phyloP scores from a whole-genome alignment of 179 eudicot genomes.

The Beta corolliflora region DNA sequence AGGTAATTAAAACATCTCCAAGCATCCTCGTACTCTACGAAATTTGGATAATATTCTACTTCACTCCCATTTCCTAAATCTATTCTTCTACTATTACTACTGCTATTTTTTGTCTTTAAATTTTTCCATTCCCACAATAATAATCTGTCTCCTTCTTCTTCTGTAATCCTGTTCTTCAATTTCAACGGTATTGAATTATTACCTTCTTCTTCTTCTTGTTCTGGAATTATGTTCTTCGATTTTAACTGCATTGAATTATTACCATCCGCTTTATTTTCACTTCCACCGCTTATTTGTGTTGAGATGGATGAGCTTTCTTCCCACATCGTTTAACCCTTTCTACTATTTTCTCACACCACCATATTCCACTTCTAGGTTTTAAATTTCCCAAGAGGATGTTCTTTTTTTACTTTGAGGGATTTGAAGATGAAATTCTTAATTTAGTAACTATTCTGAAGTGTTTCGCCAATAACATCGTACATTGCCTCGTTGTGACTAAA shows the following conservation, averaged over 20 bases:
- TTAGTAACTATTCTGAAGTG: no score
- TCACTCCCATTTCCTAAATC: slow-evolving; percentile 77
- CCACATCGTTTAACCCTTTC: background rate
- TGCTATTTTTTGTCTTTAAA: background rate
- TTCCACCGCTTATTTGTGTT: no score
- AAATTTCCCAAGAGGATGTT: no score
- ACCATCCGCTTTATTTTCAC: no score
- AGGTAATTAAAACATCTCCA: slow-evolving; percentile 68
- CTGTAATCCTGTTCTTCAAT: background rate
- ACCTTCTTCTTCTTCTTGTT: no score
- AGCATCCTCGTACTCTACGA: slow-evolving; percentile 49
- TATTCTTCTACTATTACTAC: background rate
- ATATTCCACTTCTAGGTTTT: background rate
- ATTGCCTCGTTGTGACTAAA: no score
- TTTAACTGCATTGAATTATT: background rate
- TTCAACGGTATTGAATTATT: background rate
- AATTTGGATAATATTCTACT: slow-evolving; percentile 52
- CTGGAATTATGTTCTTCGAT: background rate
- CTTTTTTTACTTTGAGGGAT: no score
- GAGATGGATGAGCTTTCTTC: background rate
- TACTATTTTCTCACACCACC: background rate
- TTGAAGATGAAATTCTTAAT: no score
- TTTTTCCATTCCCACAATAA: no score
- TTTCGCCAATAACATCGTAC: no score
- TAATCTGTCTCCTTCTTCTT: no score